Evolutionary conservation across 2,329 filamentous ascomycete species (phyloP), one percentile per base, ranked within the genome.

Genomic region (Decorospora gaudefroyi): DNA sequence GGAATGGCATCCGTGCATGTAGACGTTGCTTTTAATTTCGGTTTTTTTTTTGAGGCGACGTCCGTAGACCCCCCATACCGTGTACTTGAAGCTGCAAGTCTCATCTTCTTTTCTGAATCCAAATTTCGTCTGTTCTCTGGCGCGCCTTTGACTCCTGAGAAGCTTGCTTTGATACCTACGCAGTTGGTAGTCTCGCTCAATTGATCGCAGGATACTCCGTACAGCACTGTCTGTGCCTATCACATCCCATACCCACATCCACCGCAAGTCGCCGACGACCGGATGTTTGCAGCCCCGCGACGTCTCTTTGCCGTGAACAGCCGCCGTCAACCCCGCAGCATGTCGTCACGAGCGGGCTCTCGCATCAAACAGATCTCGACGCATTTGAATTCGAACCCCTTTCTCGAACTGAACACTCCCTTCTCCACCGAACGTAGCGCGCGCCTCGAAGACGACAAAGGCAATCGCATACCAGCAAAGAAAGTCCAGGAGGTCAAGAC

Each of bases 371-470:
- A 84, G 68, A 79, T 85, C 66, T 78, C 80, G 55, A 77, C 79
- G 68, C 82, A 85, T 63, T 74, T 85, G 54, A 76, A 79, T 61
- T 71, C 77, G 57, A 76, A 75, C 56, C 74, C 79, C 46, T 72
- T 78, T 62, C 75, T 82, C 51, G 78, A 81, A 49, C 69, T 84
- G 43, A 84, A 84, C 69, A 84, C 82, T 16, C 81, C 81, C 42
- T 85, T 81, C 69, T 82, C 80, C 57, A 79, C 78, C 64, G 80
- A 84, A 68, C 76, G 81, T 59, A 70, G 72, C 54, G 71, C 72
- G 33, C 75, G 74, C 28, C 69, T 74, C 34, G 71, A 74, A 47
- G 79, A 82, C 78, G 79, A 82, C 53, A 44, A 80, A 38, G 78
- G 78, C 27, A 63, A 62, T 37, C 51, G 48, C 46, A 61, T 62